Conservation (phyloP, 495 filamentous ascomycete genomes). For the Diplogelasinospora grovesii region DNA sequence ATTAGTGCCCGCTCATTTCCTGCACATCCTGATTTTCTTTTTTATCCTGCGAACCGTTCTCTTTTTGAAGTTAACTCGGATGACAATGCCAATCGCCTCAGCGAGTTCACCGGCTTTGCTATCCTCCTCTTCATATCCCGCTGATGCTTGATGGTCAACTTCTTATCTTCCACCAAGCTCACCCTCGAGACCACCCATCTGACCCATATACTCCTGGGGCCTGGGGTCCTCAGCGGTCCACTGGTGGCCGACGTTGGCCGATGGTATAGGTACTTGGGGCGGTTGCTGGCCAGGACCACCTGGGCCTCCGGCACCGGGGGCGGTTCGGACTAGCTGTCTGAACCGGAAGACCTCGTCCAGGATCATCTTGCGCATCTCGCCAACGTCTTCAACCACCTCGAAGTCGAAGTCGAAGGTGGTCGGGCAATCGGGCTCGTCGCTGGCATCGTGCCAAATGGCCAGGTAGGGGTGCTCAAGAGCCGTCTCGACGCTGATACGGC, state of each 20-base stretch:
- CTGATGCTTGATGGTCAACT: too few relatives aligned
- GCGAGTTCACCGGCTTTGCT: neutral
- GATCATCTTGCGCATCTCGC: conserved; percentile 95
- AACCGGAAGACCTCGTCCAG: conserved; percentile 84
- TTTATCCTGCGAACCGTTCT: too few relatives aligned
- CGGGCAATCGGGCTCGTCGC: conserved; percentile 88
- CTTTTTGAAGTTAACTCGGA: neutral
- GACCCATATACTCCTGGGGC: conserved; percentile 65
- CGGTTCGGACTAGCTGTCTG: conserved; percentile 64
- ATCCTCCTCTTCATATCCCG: neutral
- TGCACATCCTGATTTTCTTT: neutral
- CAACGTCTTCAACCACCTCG: conserved; percentile 87
- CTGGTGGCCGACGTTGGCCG: conserved; percentile 50
- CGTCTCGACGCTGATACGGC: conserved; percentile 84
- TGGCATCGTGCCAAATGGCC: conserved; percentile 96
- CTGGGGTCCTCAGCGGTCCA: conserved; percentile 82
- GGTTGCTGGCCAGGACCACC: conserved; percentile 19
- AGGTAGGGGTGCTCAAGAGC: conserved; percentile 95
- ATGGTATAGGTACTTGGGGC: conserved; percentile 62
- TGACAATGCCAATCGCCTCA: too few relatives aligned
- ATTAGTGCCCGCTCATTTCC: neutral
- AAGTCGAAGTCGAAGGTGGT: conserved; percentile 97
- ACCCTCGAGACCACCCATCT: conserved; percentile 64
- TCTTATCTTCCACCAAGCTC: conserved; percentile 61
- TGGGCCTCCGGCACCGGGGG: conserved; percentile 37